Conservation (phyloP, 805 yeast species). For the Ogataea henricii region DNA sequence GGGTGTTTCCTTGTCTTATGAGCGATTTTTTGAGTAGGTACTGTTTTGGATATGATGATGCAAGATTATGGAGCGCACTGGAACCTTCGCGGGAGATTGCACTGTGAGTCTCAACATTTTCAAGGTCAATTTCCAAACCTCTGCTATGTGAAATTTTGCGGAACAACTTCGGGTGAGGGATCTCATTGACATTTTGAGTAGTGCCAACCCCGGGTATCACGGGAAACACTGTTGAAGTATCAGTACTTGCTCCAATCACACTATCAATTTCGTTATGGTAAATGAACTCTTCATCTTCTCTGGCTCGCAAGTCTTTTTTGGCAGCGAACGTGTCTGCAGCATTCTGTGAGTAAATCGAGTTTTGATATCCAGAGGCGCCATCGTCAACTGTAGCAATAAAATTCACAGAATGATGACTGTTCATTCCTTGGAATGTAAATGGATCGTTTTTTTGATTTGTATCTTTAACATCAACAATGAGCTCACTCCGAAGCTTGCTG, state of each 20-base stretch:
- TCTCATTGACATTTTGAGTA: background rate
- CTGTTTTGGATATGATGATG: slow-evolving; percentile 7
- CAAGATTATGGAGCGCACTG: background rate
- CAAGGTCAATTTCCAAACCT: slow-evolving; percentile 21
- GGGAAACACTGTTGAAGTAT: background rate
- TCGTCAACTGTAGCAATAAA: slow-evolving; percentile 18
- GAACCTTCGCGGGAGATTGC: slow-evolving; percentile 7
- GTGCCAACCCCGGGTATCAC: background rate
- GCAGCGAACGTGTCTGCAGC: slow-evolving; percentile 10
- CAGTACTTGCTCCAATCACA: background rate
- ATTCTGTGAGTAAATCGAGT: slow-evolving; percentile 26
- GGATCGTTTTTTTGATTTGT: slow-evolving; percentile 8
- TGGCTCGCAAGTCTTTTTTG: slow-evolving; percentile 6
- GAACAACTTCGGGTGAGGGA: slow-evolving; percentile 15
- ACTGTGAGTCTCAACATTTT: slow-evolving; percentile 20
- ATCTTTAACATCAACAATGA: slow-evolving; percentile 19
- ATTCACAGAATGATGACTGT: slow-evolving; percentile 14
- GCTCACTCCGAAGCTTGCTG: slow-evolving; percentile 22
- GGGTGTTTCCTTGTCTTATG: slow-evolving; percentile 7
- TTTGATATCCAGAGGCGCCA: slow-evolving; percentile 26
- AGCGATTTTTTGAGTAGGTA: slow-evolving; percentile 4
- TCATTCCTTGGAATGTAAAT: slow-evolving; percentile 9
- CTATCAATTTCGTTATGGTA: slow-evolving; percentile 15
- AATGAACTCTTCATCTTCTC: slow-evolving; percentile 33
- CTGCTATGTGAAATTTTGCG: slow-evolving; percentile 15